phyloP scores from a whole-genome alignment of 1,139 yeast genomes.

The Yamadazyma oceani region DNA sequence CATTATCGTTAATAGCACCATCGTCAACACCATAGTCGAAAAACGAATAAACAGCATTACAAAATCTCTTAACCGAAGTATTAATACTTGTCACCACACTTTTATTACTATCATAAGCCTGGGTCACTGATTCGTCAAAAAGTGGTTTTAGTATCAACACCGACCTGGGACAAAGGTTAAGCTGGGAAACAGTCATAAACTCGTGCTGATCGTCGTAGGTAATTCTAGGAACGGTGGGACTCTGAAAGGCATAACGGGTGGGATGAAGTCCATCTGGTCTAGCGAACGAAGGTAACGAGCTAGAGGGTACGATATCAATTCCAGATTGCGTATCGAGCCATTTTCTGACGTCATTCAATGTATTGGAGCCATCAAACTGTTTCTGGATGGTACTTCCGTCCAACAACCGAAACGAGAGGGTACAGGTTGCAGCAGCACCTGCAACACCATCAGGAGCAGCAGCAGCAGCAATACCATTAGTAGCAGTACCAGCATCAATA shows the following conservation, averaged over 20 bases:
- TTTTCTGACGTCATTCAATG: slow-evolving; percentile 53
- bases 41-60: slow-evolving; percentile 39
- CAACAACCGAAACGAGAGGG: slow-evolving; percentile 50
- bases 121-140: slow-evolving; percentile 26
- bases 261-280: slow-evolving; percentile 33
- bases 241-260: slow-evolving; percentile 37
- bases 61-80: slow-evolving; percentile 18
- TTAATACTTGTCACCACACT: slow-evolving; percentile 18
- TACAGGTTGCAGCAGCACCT: slow-evolving; percentile 24
- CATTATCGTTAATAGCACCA: background rate
- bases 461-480: background rate
- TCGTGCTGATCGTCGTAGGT: slow-evolving; percentile 55
- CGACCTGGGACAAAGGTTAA: slow-evolving; percentile 64
- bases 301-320: slow-evolving; percentile 28
- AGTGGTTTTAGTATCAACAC: slow-evolving; percentile 64
- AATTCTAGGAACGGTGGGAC: slow-evolving; percentile 36
- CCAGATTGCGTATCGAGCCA: slow-evolving; percentile 61
- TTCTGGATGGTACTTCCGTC: slow-evolving; percentile 54
- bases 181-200: slow-evolving; percentile 40
- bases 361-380: slow-evolving; percentile 40
- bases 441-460: background rate
- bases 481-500: background rate
- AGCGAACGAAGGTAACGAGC: slow-evolving; percentile 39
- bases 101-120: slow-evolving; percentile 16
- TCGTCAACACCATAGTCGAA: slow-evolving; percentile 41